Base-by-base conservation (phyloP, 208 protist species). In the Trypanosoma theileri region DNA sequence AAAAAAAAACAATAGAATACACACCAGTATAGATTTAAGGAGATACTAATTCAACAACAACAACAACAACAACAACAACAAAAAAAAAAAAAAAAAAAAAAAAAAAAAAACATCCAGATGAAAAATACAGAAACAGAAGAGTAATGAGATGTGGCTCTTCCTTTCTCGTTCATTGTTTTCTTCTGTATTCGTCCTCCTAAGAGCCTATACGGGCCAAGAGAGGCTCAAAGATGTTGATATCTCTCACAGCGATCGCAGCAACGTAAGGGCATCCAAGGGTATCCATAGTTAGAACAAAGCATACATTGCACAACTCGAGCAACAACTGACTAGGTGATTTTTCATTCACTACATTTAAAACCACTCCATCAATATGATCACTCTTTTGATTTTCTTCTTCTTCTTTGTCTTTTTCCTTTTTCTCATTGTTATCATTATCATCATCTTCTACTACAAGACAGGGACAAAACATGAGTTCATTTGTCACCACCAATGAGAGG, bases 401-500 rank as follows among this genome's bases (percentile, higher is more conserved):
- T 35, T 53, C 24, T 58, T 74, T 57, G 44, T 52, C 51, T 41
- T 45, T 52, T 53, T 4, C 40, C 19, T 58, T 17, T 44, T 72
- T 51, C 22, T 62, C 70, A 17, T 53, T 58, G 11, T 26, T 50
- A 16, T 76, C 62, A 10, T 71, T 79, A 28, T 57, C 58, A 53
- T 63, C 54, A 22, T 71, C 71, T 26, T 57, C 40, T 13, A 69
- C 44, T 1, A 73, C 63, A 31, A 81, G 42, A 64, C 85, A 92
- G 8, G 91, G 91, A 58, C 88, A 93, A 75, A 88, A 91, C 91
- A 96, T 96, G 57, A 92, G 82, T 55, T 96, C 91, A 68, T 93
- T 96, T 26, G 87, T 93, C 44, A 93, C 91, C 10, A 93, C 77
- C 40, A 92, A 64, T n/a, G 69, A 76, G 17, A 93, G 73, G 9